Evolutionary conservation across 1,139 yeast species (phyloP), one percentile per base, ranked within the genome.

Genomic region (Debaryomyces coudertii): DNA sequence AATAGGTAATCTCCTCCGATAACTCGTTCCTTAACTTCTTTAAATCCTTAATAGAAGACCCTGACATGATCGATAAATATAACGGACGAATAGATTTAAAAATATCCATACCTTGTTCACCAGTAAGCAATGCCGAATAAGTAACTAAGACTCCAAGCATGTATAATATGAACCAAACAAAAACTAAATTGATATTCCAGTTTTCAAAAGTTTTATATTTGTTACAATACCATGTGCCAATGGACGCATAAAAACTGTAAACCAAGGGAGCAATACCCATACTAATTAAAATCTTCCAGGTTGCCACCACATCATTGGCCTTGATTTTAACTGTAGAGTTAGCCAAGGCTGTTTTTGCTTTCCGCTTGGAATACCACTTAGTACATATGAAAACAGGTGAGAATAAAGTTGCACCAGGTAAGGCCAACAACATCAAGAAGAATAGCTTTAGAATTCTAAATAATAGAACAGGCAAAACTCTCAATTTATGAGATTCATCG

Each of bases 251-350:
- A 49, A 87, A 74, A 39, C 84, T 80, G 68, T 92, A 93, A 30
- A 93, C 72, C 31, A 90, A 65, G 1, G 99, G 99, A 0, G 97
- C 95, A 48, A 89, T 72, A 6, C 93, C 96, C 81, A 93, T 79
- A 30, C 93, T 84, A 38, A 93, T 92, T 53, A 93, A 74, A 37
- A 93, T 84, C 65, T 93, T 93, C 99, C 99, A 90, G 1, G 97
- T 90, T 1, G 97, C 97, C 48, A 90, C 77, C 23, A 93, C 97
- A 65, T 93, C 99, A 48, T 85, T 85, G 22, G 96, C 99, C 58
- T 83, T 82, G 52, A 93, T 85, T 63, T 93, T 93, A 28, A 93
- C 99, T 1, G 90, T 79, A 0, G 97, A 90, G 6, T 80, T 85
- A n/a, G 90, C 92, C 46, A 93, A 73, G 0, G 98, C 99, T 49